phyloP scores from a whole-genome alignment of 75 land plant species.

The Pinus taeda region DNA sequence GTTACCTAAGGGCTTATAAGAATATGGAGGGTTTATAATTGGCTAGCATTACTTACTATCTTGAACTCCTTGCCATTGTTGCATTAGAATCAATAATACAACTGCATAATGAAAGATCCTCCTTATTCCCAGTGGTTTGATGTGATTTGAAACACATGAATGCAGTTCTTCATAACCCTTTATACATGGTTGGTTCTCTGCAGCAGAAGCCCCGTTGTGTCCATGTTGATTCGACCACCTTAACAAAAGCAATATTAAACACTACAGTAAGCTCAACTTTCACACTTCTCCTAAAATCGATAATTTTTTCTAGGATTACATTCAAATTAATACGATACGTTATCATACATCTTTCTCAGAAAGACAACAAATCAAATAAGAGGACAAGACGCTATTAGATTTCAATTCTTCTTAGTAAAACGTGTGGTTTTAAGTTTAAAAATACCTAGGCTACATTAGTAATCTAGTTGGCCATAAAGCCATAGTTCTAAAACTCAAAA shows the following conservation, averaged over 20 bases:
- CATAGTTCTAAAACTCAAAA: neutral
- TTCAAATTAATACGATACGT: too few species aligned
- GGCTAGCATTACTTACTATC: conserved; percentile 27
- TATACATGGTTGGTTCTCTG: conserved; percentile 48
- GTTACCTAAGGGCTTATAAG: neutral
- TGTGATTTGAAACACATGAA: conserved; percentile 52
- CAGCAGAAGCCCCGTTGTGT: conserved; percentile 13
- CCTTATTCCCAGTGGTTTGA: conserved; percentile 42
- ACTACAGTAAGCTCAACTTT: too few species aligned
- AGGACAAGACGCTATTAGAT: too few species aligned
- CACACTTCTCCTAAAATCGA: too few species aligned
- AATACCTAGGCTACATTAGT: too few species aligned
- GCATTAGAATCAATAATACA: conserved; percentile 60
- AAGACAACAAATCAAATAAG: too few species aligned
- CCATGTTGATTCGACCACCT: conserved; percentile 75
- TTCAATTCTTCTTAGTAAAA: too few species aligned
- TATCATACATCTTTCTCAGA: too few species aligned
- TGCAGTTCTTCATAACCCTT: conserved; percentile 73
- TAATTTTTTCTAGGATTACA: too few species aligned
- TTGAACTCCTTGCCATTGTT: conserved; percentile 30
- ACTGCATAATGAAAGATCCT: conserved; percentile 42
- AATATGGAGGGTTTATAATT: neutral
- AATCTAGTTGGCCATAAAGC: too few species aligned
- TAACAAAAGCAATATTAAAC: neutral
- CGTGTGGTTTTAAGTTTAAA: too few species aligned